Conservation (phyloP, 768 basidiomycete genomes). For the Lentinus brumalis region DNA sequence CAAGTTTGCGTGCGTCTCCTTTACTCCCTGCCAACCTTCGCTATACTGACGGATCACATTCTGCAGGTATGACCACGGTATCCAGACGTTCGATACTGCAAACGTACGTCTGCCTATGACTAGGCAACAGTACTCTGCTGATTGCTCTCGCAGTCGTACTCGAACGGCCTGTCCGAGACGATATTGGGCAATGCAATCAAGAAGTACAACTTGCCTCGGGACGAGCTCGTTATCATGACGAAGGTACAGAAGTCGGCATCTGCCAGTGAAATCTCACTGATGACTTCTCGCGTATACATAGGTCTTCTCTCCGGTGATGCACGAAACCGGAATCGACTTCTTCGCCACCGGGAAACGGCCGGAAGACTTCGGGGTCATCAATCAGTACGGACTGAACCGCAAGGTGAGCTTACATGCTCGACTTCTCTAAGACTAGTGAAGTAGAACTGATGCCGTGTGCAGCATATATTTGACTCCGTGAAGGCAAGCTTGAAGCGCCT, state of each 20-base stretch:
- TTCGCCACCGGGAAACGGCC: conserved; percentile 21
- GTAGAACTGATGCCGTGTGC: too few species aligned
- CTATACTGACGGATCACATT: too few species aligned
- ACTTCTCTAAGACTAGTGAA: background rate
- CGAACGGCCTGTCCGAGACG: conserved; percentile 41
- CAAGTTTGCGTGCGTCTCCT: conserved; percentile 42
- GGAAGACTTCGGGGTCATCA: conserved; percentile 36
- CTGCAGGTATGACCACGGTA: conserved; percentile 42
- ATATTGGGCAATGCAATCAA: conserved; percentile 51
- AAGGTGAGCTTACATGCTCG: conserved; percentile 34
- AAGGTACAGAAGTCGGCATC: conserved; percentile 34
- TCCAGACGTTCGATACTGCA: conserved; percentile 44
- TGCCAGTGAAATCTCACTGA: background rate
- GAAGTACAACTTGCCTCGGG: conserved; percentile 44
- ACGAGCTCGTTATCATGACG: conserved; percentile 53
- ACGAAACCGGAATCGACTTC: background rate
- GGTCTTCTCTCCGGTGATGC: conserved; percentile 15
- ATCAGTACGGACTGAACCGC: conserved; percentile 38
- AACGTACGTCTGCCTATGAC: conserved; percentile 21
- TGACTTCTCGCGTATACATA: background rate
- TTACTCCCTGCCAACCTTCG: background rate
- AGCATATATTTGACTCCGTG: conserved; percentile 21
- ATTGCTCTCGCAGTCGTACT: conserved; percentile 32
- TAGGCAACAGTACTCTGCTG: background rate
- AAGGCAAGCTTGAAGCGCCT: conserved; percentile 58